A percentile compares a stretch with the other conserved stretches of the same genome.
These are phyloP conservation scores for Trichoderma atroviride DNA, from an alignment of 2,329 filamentous ascomycete genomes.

Conservation along the genomic window DNA sequence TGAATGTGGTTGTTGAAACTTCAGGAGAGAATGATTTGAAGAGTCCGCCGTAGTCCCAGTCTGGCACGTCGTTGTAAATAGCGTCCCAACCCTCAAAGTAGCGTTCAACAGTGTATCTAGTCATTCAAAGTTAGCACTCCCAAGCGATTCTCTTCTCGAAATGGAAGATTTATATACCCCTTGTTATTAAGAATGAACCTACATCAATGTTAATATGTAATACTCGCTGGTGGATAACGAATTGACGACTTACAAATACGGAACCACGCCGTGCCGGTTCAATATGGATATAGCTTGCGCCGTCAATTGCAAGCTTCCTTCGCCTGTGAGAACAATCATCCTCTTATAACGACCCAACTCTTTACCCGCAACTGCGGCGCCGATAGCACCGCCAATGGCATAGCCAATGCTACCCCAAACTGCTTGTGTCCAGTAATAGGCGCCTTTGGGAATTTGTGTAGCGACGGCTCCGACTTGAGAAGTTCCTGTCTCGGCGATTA, in stretches of 20 bases:
- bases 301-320: conserved; percentile 31
- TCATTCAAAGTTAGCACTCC: neutral
- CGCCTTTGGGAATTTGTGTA: conserved; percentile 26
- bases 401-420: conserved; percentile 34
- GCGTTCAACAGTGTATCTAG: conserved; percentile 72
- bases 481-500: conserved; percentile 33
- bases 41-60: neutral
- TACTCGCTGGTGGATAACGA: neutral
- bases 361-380: conserved; percentile 30
- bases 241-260: conserved; percentile 1
- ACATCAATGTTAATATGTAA: neutral
- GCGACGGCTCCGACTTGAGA: conserved; percentile 28
- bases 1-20: neutral
- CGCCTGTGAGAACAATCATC: conserved; percentile 32
- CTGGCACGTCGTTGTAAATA: conserved; percentile 71
- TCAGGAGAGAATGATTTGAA: conserved; percentile 1
- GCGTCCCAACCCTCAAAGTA: conserved; percentile 76
- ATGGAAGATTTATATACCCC: neutral
- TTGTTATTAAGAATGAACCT: conserved; percentile 14
- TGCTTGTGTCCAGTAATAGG: conserved; percentile 29
- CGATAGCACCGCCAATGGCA: conserved; percentile 30
- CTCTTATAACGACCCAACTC: conserved; percentile 28
- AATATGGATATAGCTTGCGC: conserved; percentile 12
- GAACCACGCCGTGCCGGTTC: neutral
- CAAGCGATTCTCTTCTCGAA: too few species aligned